A percentile compares a stretch with the other conserved stretches of the same genome.
phyloP scores from a whole-genome alignment of 2,329 filamentous ascomycete species.

The Paracoccidioides lutzii region DNA sequence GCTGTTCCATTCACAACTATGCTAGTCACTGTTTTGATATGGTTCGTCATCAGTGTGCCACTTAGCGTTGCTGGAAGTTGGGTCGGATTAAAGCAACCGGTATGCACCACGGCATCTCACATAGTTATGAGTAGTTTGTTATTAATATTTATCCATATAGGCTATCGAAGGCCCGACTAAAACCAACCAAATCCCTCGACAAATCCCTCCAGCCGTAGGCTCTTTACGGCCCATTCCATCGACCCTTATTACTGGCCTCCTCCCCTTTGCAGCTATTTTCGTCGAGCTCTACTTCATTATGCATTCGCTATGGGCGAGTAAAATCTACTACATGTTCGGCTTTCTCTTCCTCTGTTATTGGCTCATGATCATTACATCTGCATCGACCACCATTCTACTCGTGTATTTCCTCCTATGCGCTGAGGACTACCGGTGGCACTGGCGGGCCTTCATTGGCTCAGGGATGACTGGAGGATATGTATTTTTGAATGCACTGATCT shows the following conservation, averaged over 20 bases:
- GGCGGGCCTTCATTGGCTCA: constrained; percentile 83
- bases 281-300: constrained; percentile 99
- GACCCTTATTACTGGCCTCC: constrained; percentile 79
- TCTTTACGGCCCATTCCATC: constrained; percentile 81
- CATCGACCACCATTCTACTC: constrained; percentile 82
- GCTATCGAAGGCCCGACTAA: constrained; percentile 68
- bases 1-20: constrained; percentile 95
- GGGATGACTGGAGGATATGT: constrained; percentile 87
- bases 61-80: constrained; percentile 82
- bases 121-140: constrained; percentile 1
- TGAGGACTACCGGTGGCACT: constrained; percentile 99
- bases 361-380: constrained; percentile 90
- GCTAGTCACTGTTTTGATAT: constrained; percentile 83
- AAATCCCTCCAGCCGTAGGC: constrained; percentile 73
- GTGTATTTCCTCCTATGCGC: constrained; percentile 93
- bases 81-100: constrained; percentile 69
- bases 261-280: constrained; percentile 94
- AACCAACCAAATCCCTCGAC: constrained; percentile 94
- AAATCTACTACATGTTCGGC: constrained; percentile 99
- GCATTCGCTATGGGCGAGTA: constrained; percentile 96
- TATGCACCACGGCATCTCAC: constrained; percentile 15
- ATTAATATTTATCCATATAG: constrained; percentile 16
- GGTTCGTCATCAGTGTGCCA: constrained; percentile 93
- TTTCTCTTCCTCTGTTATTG: constrained; percentile 97
- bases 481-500: constrained; percentile 79